Percentiles rank a stretch among this genome's conserved stretches.
Evolutionary conservation across 306 rosid genomes (phyloP).

Genomic region (Vachellia collinsii): DNA sequence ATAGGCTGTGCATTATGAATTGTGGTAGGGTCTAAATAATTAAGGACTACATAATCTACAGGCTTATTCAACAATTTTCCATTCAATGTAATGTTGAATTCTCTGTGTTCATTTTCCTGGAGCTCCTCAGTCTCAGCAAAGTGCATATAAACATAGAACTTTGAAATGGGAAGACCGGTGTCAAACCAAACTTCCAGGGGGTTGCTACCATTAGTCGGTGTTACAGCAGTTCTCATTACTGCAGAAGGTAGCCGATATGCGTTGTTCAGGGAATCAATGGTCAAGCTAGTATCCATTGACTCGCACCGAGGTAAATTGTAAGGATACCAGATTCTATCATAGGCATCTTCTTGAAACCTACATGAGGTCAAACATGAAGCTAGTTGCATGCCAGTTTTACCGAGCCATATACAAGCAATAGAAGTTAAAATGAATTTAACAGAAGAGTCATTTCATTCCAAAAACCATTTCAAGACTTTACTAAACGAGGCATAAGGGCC

Average conservation of each 20-base stretch:
- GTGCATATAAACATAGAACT: constrained; percentile 52
- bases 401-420: neutral
- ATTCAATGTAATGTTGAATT: constrained; percentile 49
- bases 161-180: neutral
- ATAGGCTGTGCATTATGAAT: neutral
- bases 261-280: neutral
- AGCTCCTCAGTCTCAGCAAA: constrained; percentile 54
- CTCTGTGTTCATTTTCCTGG: constrained; percentile 39
- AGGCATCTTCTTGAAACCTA: constrained; percentile 47
- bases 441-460: neutral
- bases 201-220: constrained; percentile 6
- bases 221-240: constrained; percentile 47
- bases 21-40: constrained; percentile 36
- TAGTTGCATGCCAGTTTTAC: neutral
- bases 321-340: constrained; percentile 58
- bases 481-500: neutral
- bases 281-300: constrained; percentile 18
- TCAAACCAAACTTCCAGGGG: constrained; percentile 33
- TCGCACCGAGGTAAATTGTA: neutral
- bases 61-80: constrained; percentile 31
- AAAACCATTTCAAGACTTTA: neutral
- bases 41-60: constrained; percentile 30
- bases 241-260: constrained; percentile 38
- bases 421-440: neutral
- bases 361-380: constrained; percentile 5